Percentiles rank a stretch among this genome's conserved stretches.
phyloP scores from a whole-genome alignment of 1,284 basidiomycete species.

The Lentinula novae-zelandiae region DNA sequence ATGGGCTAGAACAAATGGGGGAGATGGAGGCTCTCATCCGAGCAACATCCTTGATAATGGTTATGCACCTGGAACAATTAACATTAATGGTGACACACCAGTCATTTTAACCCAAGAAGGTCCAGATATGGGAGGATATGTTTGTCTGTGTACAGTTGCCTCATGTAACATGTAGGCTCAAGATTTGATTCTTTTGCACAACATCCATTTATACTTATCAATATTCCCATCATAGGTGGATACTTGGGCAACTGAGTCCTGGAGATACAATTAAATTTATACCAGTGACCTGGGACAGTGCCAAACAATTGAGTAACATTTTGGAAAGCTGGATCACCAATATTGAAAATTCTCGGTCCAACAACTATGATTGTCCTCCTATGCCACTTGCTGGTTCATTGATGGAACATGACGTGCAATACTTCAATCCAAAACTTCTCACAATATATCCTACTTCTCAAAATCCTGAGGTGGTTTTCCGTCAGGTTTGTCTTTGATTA shows the following conservation, averaged over 20 bases:
- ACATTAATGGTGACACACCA: constrained; percentile 71
- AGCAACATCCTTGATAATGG: constrained; percentile 71
- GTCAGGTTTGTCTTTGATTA: constrained; percentile 32
- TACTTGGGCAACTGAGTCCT: constrained; percentile 57
- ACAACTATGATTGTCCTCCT: neutral
- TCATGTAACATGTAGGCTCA: constrained; percentile 45
- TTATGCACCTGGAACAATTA: constrained; percentile 58
- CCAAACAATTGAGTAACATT: constrained; percentile 25
- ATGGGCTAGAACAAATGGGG: constrained; percentile 61
- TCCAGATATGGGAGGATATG: constrained; percentile 64
- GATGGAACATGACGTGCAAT: neutral
- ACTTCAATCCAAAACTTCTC: constrained; percentile 32
- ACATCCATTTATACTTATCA: neutral
- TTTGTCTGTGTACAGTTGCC: constrained; percentile 52
- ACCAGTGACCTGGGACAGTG: constrained; percentile 40
- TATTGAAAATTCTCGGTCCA: constrained; percentile 16
- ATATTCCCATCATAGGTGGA: constrained; percentile 41
- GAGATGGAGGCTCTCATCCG: constrained; percentile 71
- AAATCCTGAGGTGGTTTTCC: constrained; percentile 34
- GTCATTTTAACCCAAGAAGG: constrained; percentile 63
- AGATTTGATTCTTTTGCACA: neutral
- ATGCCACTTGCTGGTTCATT: neutral
- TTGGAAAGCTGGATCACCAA: constrained; percentile 29
- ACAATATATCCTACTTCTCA: constrained; percentile 18
- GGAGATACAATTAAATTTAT: constrained; percentile 49